Evolutionary conservation across 768 basidiomycete genomes (phyloP).

Genomic region (Psilocybe cubensis): DNA sequence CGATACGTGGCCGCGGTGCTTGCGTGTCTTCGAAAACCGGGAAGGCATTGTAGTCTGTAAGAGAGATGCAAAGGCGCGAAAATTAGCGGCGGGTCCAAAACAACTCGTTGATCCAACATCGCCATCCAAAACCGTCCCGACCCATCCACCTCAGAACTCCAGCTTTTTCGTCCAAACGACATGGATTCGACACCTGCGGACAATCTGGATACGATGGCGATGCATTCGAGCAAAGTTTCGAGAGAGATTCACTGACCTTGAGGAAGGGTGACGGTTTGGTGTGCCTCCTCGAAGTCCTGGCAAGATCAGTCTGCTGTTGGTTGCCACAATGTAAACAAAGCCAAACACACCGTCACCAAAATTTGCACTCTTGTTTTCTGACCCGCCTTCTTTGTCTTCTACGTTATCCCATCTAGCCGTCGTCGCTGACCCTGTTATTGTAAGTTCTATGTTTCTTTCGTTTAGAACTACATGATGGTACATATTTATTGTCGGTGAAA

Average conservation of each 20-base stretch:
- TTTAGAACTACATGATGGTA: conserved; percentile 48
- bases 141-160: conserved; percentile 44
- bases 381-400: background rate
- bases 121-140: conserved; percentile 51
- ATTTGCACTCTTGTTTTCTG: conserved; percentile 9
- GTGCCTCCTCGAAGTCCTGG: conserved; percentile 29
- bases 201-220: conserved; percentile 17
- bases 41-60: conserved; percentile 80
- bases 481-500: conserved; percentile 79
- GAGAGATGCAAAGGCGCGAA: conserved; percentile 15
- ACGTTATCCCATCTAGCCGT: conserved; percentile 9
- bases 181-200: conserved; percentile 18
- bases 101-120: conserved; percentile 13
- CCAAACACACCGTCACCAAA: conserved; percentile 26
- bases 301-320: conserved; percentile 26
- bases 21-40: conserved; percentile 95
- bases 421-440: conserved; percentile 11
- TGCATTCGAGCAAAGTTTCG: conserved; percentile 14
- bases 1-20: conserved; percentile 99
- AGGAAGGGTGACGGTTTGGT: conserved; percentile 53
- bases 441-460: conserved; percentile 26
- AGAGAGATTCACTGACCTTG: conserved; percentile 66
- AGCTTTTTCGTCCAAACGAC: conserved; percentile 26
- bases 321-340: conserved; percentile 33
- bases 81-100: conserved; percentile 13